Evolutionary conservation across 2,329 filamentous ascomycete genomes (phyloP), one percentile per base, ranked within the genome.

Genomic region (Polytolypa hystricis): DNA sequence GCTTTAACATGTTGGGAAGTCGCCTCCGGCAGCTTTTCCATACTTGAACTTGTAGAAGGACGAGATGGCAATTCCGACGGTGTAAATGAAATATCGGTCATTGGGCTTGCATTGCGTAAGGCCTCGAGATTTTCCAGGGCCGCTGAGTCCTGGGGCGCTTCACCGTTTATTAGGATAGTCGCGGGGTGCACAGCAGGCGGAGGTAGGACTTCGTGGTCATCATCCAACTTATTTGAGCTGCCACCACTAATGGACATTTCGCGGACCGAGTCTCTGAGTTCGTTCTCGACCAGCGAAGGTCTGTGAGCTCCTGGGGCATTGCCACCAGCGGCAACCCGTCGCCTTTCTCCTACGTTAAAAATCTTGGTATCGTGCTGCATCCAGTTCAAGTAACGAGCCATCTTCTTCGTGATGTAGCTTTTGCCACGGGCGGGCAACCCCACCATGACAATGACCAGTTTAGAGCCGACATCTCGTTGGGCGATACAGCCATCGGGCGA

Each of bases 391-490:
- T 96, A 98, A 43, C 91, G 76, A 41, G 91, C 83, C 44, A 98
- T 74, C 66, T 98, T 98, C 69, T 96, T 96, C 43, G 91, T 96
- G 52, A 98, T 93, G 63, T 98, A 98, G 38, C 87, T 95, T 66
- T 98, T 98, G 56, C 91, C 91, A 52, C 91, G 73, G 7, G 91
- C 91, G 2, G 91, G 91, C 50, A 98, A 66, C 45, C 91, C 91
- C 42, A 98, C 91, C 91, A 98, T 98, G 57, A 98, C 79, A 52
- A 98, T 93, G 55, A 96, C 85, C 43, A 98, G 70, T 69, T 98
- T 98, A 27, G 91, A 83, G 33, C 87, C 91, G 33, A 98, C 83
- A 71, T 98, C 91, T 53, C 89, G 75, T 55, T 89, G 79, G 38
- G 91, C 81, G 49, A 98, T 98, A 51, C 84, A 79, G 47, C 91